A percentile compares a stretch with the other conserved stretches of the same genome.
Evolutionary conservation across 2,329 filamentous ascomycete genomes (phyloP).

Genomic region (Arachnopeziza araneosa): DNA sequence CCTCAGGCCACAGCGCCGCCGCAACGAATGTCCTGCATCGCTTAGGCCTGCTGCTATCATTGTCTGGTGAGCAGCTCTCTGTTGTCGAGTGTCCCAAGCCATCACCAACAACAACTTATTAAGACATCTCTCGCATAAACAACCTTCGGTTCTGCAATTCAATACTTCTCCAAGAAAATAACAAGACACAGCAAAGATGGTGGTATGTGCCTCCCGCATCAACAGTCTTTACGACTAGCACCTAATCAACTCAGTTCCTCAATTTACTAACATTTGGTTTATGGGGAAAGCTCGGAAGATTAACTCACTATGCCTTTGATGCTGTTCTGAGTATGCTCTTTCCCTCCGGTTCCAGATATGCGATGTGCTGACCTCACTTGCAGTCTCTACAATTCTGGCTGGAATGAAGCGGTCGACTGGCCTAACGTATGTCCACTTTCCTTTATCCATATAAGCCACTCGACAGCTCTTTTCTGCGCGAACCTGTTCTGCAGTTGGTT

Average conservation of each 20-base stretch:
- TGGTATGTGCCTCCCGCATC: background rate
- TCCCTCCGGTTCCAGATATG: background rate
- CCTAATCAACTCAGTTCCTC: conserved; percentile 48
- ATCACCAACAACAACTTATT: background rate
- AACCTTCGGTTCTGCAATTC: background rate
- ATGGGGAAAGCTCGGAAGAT: conserved; percentile 77
- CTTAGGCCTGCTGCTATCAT: background rate
- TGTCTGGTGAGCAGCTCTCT: background rate
- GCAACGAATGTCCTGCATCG: background rate
- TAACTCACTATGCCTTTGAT: conserved; percentile 95
- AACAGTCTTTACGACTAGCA: conserved; percentile 34
- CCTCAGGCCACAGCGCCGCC: background rate
- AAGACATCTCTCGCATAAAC: background rate
- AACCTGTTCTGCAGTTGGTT: background rate
- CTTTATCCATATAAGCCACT: background rate
- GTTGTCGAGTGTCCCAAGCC: background rate
- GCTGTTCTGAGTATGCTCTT: conserved; percentile 70
- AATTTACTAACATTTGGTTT: conserved; percentile 64
- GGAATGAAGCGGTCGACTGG: conserved; percentile 97
- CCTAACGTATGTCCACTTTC: conserved; percentile 72
- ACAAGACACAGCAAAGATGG: background rate
- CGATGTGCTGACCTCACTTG: conserved; percentile 18
- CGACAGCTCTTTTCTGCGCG: background rate
- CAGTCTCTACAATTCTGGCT: conserved; percentile 92
- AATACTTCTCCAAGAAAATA: background rate